Evolutionary conservation across 2,329 filamentous ascomycete species (phyloP).

Genomic region (Pseudocercospora pini-densiflorae): DNA sequence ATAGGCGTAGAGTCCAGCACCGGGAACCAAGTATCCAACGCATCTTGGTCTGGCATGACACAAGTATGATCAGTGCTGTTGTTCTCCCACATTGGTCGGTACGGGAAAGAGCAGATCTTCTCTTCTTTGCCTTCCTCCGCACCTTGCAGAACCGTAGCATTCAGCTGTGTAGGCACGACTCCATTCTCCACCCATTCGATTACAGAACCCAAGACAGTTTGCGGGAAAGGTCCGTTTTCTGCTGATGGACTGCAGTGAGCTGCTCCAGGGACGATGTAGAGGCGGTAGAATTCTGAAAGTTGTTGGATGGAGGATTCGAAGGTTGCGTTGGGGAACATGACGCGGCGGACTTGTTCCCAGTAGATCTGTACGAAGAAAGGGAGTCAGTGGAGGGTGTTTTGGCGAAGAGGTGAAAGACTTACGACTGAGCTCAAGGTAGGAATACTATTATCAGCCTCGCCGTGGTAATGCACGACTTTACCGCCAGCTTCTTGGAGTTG

Average conservation of each 20-base stretch:
- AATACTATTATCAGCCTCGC: slow-evolving; percentile 59
- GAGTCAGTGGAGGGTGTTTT: no score
- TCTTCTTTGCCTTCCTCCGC: slow-evolving; percentile 13
- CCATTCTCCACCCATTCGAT: slow-evolving; percentile 29
- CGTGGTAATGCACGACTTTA: slow-evolving; percentile 63
- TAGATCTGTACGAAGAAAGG: slow-evolving; percentile 48
- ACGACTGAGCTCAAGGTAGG: slow-evolving; percentile 57
- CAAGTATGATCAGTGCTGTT: slow-evolving; percentile 29
- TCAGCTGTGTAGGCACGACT: slow-evolving; percentile 19
- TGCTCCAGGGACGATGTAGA: slow-evolving; percentile 59
- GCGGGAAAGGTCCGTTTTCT: slow-evolving; percentile 44
- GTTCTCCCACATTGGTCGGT: slow-evolving; percentile 18
- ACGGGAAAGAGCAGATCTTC: slow-evolving; percentile 22
- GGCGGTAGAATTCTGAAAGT: slow-evolving; percentile 57
- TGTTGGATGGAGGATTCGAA: slow-evolving; percentile 30
- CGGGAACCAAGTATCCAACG: slow-evolving; percentile 25
- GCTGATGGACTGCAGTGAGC: slow-evolving; percentile 56
- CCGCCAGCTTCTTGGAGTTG: slow-evolving; percentile 55
- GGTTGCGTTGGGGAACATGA: slow-evolving; percentile 53
- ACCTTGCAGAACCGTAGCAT: slow-evolving; percentile 22
- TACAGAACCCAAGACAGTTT: slow-evolving; percentile 45
- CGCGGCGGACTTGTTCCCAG: slow-evolving; percentile 56
- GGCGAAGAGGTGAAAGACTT: no score
- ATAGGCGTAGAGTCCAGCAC: slow-evolving; percentile 21
- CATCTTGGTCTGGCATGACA: slow-evolving; percentile 24